These are phyloP conservation scores for Aspergillus candidus DNA, from an alignment of 2,329 filamentous ascomycete species.

Conservation along the genomic window DNA sequence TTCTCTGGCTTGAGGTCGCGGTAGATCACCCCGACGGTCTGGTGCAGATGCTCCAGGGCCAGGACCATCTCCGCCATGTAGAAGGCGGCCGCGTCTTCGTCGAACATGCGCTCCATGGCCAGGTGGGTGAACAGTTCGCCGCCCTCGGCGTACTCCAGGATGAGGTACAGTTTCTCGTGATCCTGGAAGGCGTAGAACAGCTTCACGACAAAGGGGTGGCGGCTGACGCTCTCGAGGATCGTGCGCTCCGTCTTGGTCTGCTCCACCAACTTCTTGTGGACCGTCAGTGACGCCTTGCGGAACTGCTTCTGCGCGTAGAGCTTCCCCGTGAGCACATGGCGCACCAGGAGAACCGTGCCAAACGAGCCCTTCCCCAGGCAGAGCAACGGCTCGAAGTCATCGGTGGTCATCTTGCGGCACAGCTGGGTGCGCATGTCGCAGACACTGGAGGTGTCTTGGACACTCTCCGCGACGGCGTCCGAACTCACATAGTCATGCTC, in stretches of 20 bases:
- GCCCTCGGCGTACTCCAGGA: conserved; percentile 94
- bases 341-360: conserved; percentile 89
- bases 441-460: conserved; percentile 45
- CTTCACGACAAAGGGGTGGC: conserved; percentile 96
- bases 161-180: conserved; percentile 93
- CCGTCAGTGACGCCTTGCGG: conserved; percentile 89
- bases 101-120: conserved; percentile 89
- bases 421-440: conserved; percentile 48
- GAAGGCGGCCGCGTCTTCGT: conserved; percentile 81
- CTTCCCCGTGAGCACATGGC: conserved; percentile 77
- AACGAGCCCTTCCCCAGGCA: conserved; percentile 96
- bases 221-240: conserved; percentile 91
- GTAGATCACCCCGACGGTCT: conserved; percentile 88
- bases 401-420: conserved; percentile 78
- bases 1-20: conserved; percentile 97
- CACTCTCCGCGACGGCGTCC: conserved; percentile 36
- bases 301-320: conserved; percentile 98
- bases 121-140: conserved; percentile 96
- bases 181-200: conserved; percentile 98
- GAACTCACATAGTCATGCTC: conserved; percentile 77
- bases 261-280: conserved; percentile 92
- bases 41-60: conserved; percentile 86
- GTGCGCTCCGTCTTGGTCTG: conserved; percentile 95
- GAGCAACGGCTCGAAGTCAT: conserved; percentile 83
- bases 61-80: conserved; percentile 99